These are phyloP conservation scores for Aurantiochytrium sp. DNA, from an alignment of 108 stramenopile genomes.

Conservation along the genomic window DNA sequence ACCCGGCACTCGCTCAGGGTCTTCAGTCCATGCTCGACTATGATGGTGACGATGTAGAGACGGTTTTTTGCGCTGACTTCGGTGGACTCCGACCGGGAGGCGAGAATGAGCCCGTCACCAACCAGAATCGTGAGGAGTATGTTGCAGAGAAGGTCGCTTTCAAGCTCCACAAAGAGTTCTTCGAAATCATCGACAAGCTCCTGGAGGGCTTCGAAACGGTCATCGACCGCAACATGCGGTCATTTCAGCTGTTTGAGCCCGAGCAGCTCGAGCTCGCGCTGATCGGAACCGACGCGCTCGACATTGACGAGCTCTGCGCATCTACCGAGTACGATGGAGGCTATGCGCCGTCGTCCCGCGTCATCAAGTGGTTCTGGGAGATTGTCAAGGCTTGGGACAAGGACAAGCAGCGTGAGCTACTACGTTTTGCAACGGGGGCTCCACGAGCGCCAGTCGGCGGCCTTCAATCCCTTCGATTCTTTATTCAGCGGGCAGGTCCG, in stretches of 20 bases:
- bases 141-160: not conserved
- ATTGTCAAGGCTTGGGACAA: not conserved
- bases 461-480: not conserved
- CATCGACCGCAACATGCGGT: not conserved
- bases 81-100: not conserved
- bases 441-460: not conserved
- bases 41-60: not conserved
- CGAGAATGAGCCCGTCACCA: not conserved
- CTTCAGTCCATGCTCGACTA: not conserved
- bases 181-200: not conserved
- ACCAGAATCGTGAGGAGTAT: not conserved
- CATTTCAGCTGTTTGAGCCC: not conserved
- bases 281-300: not conserved
- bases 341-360: not conserved
- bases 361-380: not conserved
- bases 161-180: not conserved
- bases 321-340: not conserved
- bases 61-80: not conserved
- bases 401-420: not conserved
- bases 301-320: not conserved
- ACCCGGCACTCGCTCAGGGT: not conserved
- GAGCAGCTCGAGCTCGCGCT: not conserved
- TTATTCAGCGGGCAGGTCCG: not conserved
- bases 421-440: not conserved
- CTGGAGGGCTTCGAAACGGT: not conserved